Conservation (phyloP, 1,284 basidiomycete genomes). For the Apiotrichum montevideense region DNA sequence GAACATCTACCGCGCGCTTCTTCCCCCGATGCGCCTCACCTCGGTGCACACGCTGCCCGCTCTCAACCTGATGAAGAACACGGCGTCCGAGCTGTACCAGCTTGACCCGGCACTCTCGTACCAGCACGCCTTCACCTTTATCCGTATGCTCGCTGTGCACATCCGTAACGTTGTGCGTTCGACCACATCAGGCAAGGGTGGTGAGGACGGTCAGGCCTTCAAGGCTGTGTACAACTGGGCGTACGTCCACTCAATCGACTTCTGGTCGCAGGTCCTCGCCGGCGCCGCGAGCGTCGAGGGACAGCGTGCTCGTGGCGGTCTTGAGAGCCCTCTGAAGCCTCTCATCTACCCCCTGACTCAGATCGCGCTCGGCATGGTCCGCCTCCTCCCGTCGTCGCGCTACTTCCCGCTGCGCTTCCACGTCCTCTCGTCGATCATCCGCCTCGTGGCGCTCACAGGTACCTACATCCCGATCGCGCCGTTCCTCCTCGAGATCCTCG, state of each 20-base stretch:
- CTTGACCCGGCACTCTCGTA: slow-evolving; percentile 59
- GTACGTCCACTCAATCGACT: slow-evolving; percentile 91
- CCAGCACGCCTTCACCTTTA: slow-evolving; percentile 94
- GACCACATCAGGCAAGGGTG: slow-evolving; percentile 27
- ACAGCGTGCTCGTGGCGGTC: slow-evolving; percentile 51
- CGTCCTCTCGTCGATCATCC: slow-evolving; percentile 63
- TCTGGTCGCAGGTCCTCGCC: slow-evolving; percentile 88
- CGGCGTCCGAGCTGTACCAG: slow-evolving; percentile 85
- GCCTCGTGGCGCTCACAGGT: slow-evolving; percentile 67
- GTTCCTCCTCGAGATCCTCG: slow-evolving; percentile 77
- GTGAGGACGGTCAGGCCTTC: slow-evolving; percentile 65
- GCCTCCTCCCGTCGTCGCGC: slow-evolving; percentile 72
- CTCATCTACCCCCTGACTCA: slow-evolving; percentile 95
- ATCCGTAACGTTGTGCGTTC: slow-evolving; percentile 58
- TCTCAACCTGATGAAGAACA: slow-evolving; percentile 97
- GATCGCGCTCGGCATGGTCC: slow-evolving; percentile 85
- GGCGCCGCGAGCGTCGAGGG: slow-evolving; percentile 64
- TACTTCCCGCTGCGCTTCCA: slow-evolving; percentile 78
- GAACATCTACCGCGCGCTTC: slow-evolving; percentile 64
- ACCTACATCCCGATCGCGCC: slow-evolving; percentile 86
- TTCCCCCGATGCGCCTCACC: slow-evolving; percentile 70
- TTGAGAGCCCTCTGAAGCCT: slow-evolving; percentile 73
- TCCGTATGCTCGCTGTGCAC: slow-evolving; percentile 91
- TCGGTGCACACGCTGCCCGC: slow-evolving; percentile 82
- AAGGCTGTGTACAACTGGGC: slow-evolving; percentile 98